These are phyloP conservation scores for Hanseniaspora gamundiae DNA, from an alignment of 1,139 yeast species.

Conservation along the genomic window DNA sequence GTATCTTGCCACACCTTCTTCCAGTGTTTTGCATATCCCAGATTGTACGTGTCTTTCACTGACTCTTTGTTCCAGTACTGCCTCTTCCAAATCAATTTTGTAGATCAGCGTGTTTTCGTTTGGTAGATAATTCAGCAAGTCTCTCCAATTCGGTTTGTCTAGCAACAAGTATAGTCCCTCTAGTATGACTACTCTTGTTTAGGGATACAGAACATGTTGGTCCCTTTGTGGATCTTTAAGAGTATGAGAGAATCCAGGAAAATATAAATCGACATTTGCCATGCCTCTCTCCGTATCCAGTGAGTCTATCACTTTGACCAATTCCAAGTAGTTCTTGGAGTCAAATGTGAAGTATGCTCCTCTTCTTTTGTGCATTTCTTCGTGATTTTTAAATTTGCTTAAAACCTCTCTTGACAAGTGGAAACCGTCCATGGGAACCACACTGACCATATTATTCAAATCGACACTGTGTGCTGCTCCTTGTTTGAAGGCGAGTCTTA, in stretches of 20 bases:
- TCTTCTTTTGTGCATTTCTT: constrained; percentile 47
- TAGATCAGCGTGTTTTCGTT: constrained; percentile 18
- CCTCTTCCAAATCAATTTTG: constrained; percentile 32
- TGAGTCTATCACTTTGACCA: constrained; percentile 21
- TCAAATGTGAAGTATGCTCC: constrained; percentile 87
- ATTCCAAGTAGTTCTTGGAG: constrained; percentile 34
- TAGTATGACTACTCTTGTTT: constrained; percentile 37
- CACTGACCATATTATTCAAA: constrained; percentile 24
- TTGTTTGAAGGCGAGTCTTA: constrained; percentile 9
- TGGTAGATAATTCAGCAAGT: constrained; percentile 3
- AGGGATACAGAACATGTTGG: constrained; percentile 31
- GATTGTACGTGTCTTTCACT: constrained; percentile 59
- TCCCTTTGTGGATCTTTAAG: constrained; percentile 48
- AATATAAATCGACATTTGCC: constrained; percentile 21
- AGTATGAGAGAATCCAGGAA: constrained; percentile 72
- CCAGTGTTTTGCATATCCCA: constrained; percentile 46
- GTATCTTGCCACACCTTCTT: constrained; percentile 52
- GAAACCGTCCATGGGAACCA: constrained; percentile 70
- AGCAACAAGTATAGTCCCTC: constrained; percentile 56
- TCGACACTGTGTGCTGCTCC: constrained; percentile 1
- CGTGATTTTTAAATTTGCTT: constrained; percentile 38
- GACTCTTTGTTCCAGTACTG: constrained; percentile 42
- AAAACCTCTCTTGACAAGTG: constrained; percentile 55
- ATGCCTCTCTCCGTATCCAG: constrained; percentile 4
- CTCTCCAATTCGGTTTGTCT: constrained; percentile 37